Conservation (phyloP, 2,329 filamentous ascomycete species). For the Beauveria varroae region DNA sequence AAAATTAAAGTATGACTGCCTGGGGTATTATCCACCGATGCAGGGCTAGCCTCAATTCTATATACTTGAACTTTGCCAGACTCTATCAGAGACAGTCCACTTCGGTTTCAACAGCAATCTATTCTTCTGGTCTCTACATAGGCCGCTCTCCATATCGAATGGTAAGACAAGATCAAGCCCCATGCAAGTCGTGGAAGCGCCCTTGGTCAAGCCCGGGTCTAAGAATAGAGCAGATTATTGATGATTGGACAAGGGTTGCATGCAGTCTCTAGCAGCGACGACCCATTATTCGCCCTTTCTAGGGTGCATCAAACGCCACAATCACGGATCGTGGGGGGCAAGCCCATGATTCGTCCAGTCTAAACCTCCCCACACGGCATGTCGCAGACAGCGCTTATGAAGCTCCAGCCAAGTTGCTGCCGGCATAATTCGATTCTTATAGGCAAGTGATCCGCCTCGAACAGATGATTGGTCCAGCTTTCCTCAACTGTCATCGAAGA, state of each 20-base stretch:
- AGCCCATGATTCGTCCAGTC: neutral
- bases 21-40: neutral
- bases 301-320: neutral
- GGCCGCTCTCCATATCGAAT: neutral
- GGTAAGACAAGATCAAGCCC: neutral
- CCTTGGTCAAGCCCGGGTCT: neutral
- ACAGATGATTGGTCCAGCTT: neutral
- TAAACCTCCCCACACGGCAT: neutral
- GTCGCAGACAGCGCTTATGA: neutral
- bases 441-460: neutral
- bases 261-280: neutral
- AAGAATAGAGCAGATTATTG: neutral
- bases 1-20: neutral
- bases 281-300: neutral
- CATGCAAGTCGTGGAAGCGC: constrained; percentile 4
- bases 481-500: neutral
- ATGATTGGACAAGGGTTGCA: neutral
- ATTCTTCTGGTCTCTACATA: neutral
- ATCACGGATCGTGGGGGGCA: neutral
- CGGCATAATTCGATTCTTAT: neutral
- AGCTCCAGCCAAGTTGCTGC: neutral
- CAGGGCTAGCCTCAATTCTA: neutral
- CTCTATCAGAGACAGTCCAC: neutral
- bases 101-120: neutral
- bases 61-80: neutral